phyloP scores from a whole-genome alignment of 1,284 basidiomycete species.

The Apiotrichum akiyoshidainum region DNA sequence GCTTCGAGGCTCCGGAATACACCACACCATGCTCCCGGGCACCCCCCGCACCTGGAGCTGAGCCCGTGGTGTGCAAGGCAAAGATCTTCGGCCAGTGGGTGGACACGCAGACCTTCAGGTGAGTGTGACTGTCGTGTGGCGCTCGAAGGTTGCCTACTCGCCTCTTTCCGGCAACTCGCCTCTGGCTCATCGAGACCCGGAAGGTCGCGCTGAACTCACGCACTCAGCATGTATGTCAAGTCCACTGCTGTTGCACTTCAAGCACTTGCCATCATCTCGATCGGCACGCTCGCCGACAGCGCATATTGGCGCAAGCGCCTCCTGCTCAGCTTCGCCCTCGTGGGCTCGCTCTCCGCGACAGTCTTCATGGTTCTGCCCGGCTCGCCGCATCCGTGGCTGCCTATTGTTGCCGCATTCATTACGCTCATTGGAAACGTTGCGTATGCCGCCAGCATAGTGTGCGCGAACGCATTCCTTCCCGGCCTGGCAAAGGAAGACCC shows the following conservation, averaged over 20 bases:
- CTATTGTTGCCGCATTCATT: slow-evolving; percentile 63
- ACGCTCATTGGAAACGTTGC: slow-evolving; percentile 73
- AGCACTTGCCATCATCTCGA: slow-evolving; percentile 82
- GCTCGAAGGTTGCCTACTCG: too few species aligned
- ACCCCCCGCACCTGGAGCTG: slow-evolving; percentile 8
- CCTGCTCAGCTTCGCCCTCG: slow-evolving; percentile 67
- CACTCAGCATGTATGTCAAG: slow-evolving; percentile 71
- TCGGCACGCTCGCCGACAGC: slow-evolving; percentile 81
- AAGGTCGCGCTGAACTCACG: not conserved
- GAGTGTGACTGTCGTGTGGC: too few species aligned
- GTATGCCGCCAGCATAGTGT: slow-evolving; percentile 78
- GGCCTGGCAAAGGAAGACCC: slow-evolving; percentile 62
- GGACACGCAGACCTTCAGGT: slow-evolving; percentile 85
- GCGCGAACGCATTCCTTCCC: slow-evolving; percentile 85
- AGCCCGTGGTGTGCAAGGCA: slow-evolving; percentile 38
- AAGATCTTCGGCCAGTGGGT: slow-evolving; percentile 63
- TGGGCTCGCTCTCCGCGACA: slow-evolving; percentile 65
- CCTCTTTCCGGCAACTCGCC: too few species aligned
- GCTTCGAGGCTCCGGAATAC: slow-evolving; percentile 38
- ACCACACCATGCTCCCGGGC: slow-evolving; percentile 27
- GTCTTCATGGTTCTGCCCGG: slow-evolving; percentile 72
- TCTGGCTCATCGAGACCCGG: too few species aligned
- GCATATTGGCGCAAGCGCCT: slow-evolving; percentile 73
- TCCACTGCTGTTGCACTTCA: slow-evolving; percentile 80
- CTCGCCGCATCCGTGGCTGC: slow-evolving; percentile 61